A percentile compares a stretch with the other conserved stretches of the same genome.
Conservation (phyloP, 352 stramenopile species). For the Globisporangium nunn region DNA sequence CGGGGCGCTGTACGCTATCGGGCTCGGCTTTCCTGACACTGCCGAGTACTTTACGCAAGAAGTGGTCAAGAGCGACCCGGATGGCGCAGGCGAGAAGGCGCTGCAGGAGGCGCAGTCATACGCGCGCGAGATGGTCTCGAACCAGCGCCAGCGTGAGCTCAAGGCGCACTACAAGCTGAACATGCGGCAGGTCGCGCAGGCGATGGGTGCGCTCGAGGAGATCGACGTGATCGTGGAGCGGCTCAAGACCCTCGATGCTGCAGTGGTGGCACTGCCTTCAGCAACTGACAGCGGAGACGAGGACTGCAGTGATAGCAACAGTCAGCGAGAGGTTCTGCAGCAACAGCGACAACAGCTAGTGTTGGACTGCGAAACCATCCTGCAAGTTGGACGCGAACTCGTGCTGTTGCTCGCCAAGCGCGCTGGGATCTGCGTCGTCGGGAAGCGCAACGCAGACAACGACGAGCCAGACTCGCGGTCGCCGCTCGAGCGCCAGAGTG, state of each 20-base stretch:
- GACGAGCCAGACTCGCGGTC: slow-evolving; percentile 45
- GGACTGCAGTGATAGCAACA: background rate
- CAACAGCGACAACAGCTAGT: slow-evolving; percentile 3
- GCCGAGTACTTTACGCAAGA: slow-evolving; percentile 40
- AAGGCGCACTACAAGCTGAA: slow-evolving; percentile 57
- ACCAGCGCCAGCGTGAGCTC: slow-evolving; percentile 36
- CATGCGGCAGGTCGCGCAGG: slow-evolving; percentile 42
- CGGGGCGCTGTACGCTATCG: slow-evolving; percentile 33
- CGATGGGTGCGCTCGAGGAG: slow-evolving; percentile 53
- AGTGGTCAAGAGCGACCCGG: slow-evolving; percentile 65
- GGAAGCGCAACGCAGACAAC: slow-evolving; percentile 44
- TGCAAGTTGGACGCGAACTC: slow-evolving; percentile 34
- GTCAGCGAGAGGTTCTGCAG: background rate
- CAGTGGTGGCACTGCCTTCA: slow-evolving; percentile 4
- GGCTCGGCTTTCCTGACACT: slow-evolving; percentile 42
- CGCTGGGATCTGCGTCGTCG: slow-evolving; percentile 51
- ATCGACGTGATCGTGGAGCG: slow-evolving; percentile 39
- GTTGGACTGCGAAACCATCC: slow-evolving; percentile 18
- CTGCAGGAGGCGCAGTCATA: slow-evolving; percentile 44
- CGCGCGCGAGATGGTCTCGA: slow-evolving; percentile 32
- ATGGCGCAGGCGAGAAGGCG: slow-evolving; percentile 55
- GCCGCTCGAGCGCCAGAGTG: slow-evolving; percentile 24
- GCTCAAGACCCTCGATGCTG: slow-evolving; percentile 26
- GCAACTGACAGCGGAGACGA: background rate
- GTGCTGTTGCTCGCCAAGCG: slow-evolving; percentile 43